Conservation (phyloP, 257 asterid species). For the Eucommia ulmoides region DNA sequence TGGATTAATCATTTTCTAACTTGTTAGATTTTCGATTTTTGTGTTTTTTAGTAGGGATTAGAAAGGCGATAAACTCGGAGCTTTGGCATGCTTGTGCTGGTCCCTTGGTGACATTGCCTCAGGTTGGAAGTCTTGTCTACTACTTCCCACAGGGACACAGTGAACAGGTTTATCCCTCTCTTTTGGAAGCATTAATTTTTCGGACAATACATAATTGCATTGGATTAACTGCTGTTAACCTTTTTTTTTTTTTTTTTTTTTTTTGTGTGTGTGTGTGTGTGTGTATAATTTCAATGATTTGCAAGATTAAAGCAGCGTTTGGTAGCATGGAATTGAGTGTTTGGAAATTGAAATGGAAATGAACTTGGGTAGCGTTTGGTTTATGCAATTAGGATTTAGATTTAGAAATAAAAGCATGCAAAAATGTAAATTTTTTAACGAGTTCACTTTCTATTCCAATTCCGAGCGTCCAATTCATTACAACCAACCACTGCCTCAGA, state of each 20-base stretch:
- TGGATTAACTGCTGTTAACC: no score
- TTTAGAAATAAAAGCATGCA: background rate
- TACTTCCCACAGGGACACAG: slow-evolving; percentile 90
- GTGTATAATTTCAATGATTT: background rate
- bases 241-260: no score
- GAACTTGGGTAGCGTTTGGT: background rate
- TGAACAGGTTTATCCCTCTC: slow-evolving; percentile 48
- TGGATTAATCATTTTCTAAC: no score
- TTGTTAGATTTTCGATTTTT: background rate
- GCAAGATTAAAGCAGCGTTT: no score
- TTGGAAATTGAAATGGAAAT: no score
- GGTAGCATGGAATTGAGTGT: no score
- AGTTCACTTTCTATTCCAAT: background rate
- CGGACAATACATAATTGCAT: no score
- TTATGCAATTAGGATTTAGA: background rate
- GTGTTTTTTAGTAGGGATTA: slow-evolving; percentile 22
- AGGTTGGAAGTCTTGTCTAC: slow-evolving; percentile 77
- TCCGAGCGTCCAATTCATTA: no score
- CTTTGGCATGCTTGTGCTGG: slow-evolving; percentile 94
- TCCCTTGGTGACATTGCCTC: slow-evolving; percentile 76
- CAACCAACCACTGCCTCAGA: no score
- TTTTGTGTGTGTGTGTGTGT: background rate
- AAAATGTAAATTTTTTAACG: background rate
- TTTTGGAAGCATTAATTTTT: no score
- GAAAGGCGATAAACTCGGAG: slow-evolving; percentile 60